Percentiles rank a stretch among this genome's conserved stretches.
Evolutionary conservation across 305 asterid genomes (phyloP).

Genomic region (Plantago lanceolata): DNA sequence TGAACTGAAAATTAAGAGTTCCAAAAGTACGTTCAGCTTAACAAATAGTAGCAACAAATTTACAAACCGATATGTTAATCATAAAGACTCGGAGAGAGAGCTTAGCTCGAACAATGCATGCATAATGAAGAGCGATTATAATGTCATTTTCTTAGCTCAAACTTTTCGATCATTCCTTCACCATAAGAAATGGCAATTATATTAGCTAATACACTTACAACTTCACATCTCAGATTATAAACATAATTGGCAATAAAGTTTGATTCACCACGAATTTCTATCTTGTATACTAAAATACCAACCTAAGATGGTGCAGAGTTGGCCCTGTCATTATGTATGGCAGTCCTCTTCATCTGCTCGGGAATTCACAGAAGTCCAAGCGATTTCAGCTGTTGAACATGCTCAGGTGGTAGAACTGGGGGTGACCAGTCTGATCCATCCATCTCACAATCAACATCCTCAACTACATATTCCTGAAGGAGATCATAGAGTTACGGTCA

Average conservation of each 20-base stretch:
- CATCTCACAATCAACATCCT: slow-evolving; percentile 84
- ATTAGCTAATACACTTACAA: slow-evolving; percentile 24
- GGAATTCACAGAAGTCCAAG: slow-evolving; percentile 69
- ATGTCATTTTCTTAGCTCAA: neutral
- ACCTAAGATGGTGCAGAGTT: neutral
- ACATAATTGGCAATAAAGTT: slow-evolving; percentile 22
- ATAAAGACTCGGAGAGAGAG: too few relatives aligned
- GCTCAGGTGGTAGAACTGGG: slow-evolving; percentile 75
- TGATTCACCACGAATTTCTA: slow-evolving; percentile 22
- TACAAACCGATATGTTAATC: too few relatives aligned
- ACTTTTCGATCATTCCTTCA: slow-evolving; percentile 11
- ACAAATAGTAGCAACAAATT: too few relatives aligned
- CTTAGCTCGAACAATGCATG: too few relatives aligned
- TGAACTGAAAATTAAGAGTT: too few relatives aligned
- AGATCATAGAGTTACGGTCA: neutral
- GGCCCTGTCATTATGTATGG: slow-evolving; percentile 17
- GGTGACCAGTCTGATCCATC: slow-evolving; percentile 78
- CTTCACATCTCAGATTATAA: slow-evolving; percentile 26
- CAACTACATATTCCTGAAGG: slow-evolving; percentile 80
- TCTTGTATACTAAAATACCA: slow-evolving; percentile 3
- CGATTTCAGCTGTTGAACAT: slow-evolving; percentile 76
- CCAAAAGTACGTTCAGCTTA: too few relatives aligned
- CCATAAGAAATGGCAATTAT: slow-evolving; percentile 18
- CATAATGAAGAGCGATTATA: too few relatives aligned
- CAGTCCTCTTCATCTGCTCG: slow-evolving; percentile 10